phyloP scores from a whole-genome alignment of 805 yeast genomes.

The Saccharomycopsis sp. region DNA sequence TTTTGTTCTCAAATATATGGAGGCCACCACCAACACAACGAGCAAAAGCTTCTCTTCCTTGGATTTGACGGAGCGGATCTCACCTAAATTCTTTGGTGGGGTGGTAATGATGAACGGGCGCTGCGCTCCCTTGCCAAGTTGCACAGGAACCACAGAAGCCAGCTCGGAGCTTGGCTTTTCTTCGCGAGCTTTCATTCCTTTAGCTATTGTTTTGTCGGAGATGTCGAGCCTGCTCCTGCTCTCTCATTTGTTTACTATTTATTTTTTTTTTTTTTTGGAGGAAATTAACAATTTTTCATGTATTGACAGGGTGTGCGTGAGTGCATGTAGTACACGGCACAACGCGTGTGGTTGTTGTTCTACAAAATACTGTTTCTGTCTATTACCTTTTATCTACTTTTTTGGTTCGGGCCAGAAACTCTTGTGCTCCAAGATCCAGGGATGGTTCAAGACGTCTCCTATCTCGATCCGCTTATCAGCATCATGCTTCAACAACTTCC shows the following conservation, averaged over 20 bases:
- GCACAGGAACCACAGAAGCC: constrained; percentile 41
- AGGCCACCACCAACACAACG: constrained; percentile 37
- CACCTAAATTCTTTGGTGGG: constrained; percentile 34
- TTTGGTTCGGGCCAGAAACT: constrained; percentile 43
- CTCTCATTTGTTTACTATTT: too few species aligned
- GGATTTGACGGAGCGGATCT: constrained; percentile 33
- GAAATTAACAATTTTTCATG: neutral
- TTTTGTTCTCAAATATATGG: constrained; percentile 51
- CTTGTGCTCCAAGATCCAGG: constrained; percentile 70
- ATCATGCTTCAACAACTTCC: constrained; percentile 51
- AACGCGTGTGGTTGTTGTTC: too few species aligned
- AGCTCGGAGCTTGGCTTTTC: too few species aligned
- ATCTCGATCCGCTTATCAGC: constrained; percentile 60
- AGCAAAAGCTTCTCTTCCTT: constrained; percentile 34
- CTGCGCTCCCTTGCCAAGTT: constrained; percentile 39
- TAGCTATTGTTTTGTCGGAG: too few species aligned
- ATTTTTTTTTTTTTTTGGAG: constrained; percentile 21
- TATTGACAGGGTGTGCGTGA: neutral
- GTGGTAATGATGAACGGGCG: constrained; percentile 49
- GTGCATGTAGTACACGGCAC: too few species aligned
- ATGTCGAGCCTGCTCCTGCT: too few species aligned
- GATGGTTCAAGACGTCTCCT: constrained; percentile 58
- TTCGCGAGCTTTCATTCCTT: too few species aligned
- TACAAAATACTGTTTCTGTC: too few species aligned
- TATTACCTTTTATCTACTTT: neutral